Base-by-base conservation (phyloP, 805 yeast genomes). In the Zygosaccharomyces siamensis region DNA sequence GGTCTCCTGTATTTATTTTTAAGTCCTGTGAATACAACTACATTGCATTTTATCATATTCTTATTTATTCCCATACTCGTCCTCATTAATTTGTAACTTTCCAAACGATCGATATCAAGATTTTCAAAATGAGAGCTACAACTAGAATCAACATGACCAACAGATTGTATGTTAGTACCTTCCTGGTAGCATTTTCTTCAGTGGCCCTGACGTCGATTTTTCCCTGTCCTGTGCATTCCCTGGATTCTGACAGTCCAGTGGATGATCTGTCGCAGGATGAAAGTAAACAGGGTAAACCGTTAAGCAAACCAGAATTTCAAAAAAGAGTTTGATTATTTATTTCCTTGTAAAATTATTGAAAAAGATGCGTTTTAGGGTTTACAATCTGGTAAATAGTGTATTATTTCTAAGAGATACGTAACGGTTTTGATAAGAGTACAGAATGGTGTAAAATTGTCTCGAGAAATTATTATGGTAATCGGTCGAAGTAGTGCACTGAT, bases 101-200 rank as follows among this genome's bases (percentile, higher is more conserved):
- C 12, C 28, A 7, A 26, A 8, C 37, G 20, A 31, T 32, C 31
- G 20, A 30, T 18, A 38, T 11, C 36, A 42, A 30, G 27, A 20
- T 7, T 7, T 39, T 7, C 8, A 42, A 24, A 21, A 72, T 78
- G 69, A 77, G 72, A 68, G 81, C 83, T 4, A 72, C 79, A 4
- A 77, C 76, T 37, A 74, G 83, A 61, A 75, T 72, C 56, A 72
- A 68, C 56, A 67, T 80, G 47, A 77, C 83, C 7, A 72, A 76
- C 53, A 76, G 77, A 42, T 59, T 81, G 50, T 81, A 80, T 66
- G 69, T 76, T 49, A 75, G 83, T 23, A 80, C 86, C 5, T 80
- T 80, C 57, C 79, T 83, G 8, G 76, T 80, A n/a, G 80, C 84
- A 39, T 78, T 80, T 41, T 60, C 69, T 20, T 69, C 74, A 2